Evolutionary conservation across 1,284 basidiomycete genomes (phyloP).

Genomic region (Ceratobasidium papillatum): DNA sequence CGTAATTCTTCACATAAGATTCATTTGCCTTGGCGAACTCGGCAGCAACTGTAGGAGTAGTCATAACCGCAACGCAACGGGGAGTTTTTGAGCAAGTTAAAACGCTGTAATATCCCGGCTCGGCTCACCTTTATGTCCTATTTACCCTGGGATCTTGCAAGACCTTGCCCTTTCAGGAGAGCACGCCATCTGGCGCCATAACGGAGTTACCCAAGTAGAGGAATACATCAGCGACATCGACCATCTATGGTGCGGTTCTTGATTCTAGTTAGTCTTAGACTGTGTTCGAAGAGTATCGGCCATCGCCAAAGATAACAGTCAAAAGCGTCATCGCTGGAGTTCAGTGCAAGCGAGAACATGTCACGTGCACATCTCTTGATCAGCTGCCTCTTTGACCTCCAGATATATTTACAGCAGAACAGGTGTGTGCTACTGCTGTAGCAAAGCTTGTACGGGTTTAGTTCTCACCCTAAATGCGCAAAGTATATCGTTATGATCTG

Average conservation of each 20-base stretch:
- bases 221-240: not conserved
- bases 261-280: not conserved
- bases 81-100: not conserved
- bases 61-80: slow-evolving; percentile 21
- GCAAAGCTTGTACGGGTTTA: no score
- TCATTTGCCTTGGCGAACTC: slow-evolving; percentile 54
- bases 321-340: no score
- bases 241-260: not conserved
- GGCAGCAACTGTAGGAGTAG: slow-evolving; percentile 45
- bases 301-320: no score
- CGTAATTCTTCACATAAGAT: slow-evolving; percentile 57
- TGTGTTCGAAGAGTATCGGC: no score
- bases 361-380: no score
- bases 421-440: no score
- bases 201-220: not conserved
- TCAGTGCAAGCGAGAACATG: no score
- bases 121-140: not conserved
- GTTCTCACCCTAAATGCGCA: no score
- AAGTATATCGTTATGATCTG: no score
- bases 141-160: no score
- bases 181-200: slow-evolving; percentile 32
- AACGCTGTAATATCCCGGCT: not conserved
- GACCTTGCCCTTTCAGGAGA: not conserved
- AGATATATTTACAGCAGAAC: no score
- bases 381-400: no score